Percentiles rank a stretch among this genome's conserved stretches.
phyloP scores from a whole-genome alignment of 2,329 filamentous ascomycete genomes.

The Aspergillus persii region DNA sequence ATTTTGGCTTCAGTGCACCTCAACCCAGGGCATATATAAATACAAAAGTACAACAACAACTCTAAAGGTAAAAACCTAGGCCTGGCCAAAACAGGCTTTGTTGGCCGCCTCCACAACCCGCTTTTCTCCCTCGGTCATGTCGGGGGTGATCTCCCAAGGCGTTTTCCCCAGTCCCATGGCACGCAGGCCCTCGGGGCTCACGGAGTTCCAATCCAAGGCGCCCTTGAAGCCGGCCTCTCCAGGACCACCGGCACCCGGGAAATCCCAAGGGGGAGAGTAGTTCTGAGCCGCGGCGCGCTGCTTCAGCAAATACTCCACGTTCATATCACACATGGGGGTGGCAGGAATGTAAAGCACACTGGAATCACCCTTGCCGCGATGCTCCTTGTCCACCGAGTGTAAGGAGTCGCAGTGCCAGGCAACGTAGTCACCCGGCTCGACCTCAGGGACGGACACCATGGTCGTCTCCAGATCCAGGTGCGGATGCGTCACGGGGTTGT shows the following conservation, averaged over 20 bases:
- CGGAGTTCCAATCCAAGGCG: slow-evolving; percentile 36
- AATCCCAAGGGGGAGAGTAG: slow-evolving; percentile 68
- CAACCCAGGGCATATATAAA: neutral
- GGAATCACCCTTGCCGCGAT: slow-evolving; percentile 69
- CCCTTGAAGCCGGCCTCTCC: slow-evolving; percentile 43
- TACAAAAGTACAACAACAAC: neutral
- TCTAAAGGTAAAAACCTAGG: neutral
- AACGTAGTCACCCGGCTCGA: slow-evolving; percentile 72
- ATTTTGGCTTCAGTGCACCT: neutral
- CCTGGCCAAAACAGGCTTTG: slow-evolving; percentile 49
- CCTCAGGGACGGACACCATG: slow-evolving; percentile 69
- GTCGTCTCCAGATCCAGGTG: slow-evolving; percentile 65
- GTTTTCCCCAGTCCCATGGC: slow-evolving; percentile 55
- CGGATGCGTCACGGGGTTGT: slow-evolving; percentile 63
- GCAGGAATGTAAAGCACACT: slow-evolving; percentile 88
- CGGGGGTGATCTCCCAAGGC: slow-evolving; percentile 49
- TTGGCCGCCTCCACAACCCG: slow-evolving; percentile 54
- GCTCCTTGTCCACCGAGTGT: slow-evolving; percentile 79
- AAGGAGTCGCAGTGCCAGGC: slow-evolving; percentile 77
- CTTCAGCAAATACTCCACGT: slow-evolving; percentile 66
- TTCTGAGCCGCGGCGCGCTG: slow-evolving; percentile 70
- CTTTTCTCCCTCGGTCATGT: slow-evolving; percentile 52
- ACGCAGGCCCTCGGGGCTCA: slow-evolving; percentile 50
- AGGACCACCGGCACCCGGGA: slow-evolving; percentile 56
- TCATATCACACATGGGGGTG: slow-evolving; percentile 73